phyloP scores from a whole-genome alignment of 75 land plant species.

The Pinus taeda region DNA sequence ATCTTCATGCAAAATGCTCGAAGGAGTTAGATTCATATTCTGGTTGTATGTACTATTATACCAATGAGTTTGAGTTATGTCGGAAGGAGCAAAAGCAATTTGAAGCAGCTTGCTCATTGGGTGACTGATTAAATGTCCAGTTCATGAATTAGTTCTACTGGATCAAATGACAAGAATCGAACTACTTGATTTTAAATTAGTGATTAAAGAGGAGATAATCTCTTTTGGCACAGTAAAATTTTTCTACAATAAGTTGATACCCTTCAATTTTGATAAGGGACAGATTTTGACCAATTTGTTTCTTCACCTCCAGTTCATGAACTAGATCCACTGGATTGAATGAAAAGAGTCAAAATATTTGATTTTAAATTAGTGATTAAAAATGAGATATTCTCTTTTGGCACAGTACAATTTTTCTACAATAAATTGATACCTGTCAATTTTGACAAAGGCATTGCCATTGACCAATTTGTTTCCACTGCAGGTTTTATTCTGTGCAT shows the following conservation, averaged over 20 bases:
- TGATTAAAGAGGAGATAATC: not conserved
- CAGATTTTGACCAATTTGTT: no score
- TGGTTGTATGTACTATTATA: constrained; percentile 81
- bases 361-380: not conserved
- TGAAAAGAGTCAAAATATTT: not conserved
- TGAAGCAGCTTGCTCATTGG: constrained; percentile 63
- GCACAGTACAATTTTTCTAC: not conserved
- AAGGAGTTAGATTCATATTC: constrained; percentile 82
- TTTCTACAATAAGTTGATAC: constrained; percentile 2
- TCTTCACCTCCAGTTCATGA: not conserved
- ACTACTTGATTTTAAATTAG: not conserved
- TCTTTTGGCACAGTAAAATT: not conserved
- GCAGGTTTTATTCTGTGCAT: no score
- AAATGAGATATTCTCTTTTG: constrained; percentile 2
- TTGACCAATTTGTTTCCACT: no score
- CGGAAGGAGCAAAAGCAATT: constrained; percentile 79
- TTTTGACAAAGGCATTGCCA: not conserved
- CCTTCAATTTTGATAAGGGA: not conserved
- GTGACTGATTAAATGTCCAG: not conserved
- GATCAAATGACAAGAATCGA: not conserved
- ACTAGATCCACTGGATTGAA: not conserved
- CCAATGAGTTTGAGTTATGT: constrained; percentile 86
- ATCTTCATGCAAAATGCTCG: constrained; percentile 69
- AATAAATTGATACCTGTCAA: not conserved
- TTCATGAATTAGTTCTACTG: not conserved